A percentile compares a stretch with the other conserved stretches of the same genome.
Evolutionary conservation across 148 eudicot genomes (phyloP).

Genomic region (Vaccinium macrocarpon): DNA sequence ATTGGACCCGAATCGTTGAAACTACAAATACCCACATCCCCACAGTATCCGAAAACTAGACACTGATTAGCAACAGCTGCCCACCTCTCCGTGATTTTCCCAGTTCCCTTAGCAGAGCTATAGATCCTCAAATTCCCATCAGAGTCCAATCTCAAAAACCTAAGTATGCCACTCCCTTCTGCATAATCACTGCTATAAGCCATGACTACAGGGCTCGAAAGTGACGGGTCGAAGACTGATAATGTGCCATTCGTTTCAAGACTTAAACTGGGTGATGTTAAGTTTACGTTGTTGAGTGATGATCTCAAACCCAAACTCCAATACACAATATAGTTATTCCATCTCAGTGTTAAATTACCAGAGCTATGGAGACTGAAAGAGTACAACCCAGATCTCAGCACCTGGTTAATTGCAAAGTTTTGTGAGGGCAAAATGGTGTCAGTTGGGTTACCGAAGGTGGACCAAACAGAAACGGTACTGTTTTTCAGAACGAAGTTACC

Average conservation of each 20-base stretch:
- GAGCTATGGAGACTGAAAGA: not conserved
- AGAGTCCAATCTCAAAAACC: not conserved
- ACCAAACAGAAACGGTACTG: not conserved
- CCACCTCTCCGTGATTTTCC: slow-evolving; percentile 42
- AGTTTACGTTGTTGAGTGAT: not conserved
- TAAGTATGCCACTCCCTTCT: not conserved
- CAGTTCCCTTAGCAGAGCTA: slow-evolving; percentile 25
- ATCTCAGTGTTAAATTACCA: not conserved
- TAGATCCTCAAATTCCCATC: slow-evolving; percentile 7
- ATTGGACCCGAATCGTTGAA: slow-evolving; percentile 64
- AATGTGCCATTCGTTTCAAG: not conserved
- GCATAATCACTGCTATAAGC: slow-evolving; percentile 8
- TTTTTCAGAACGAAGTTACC: not conserved
- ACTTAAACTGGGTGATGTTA: not conserved
- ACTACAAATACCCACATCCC: slow-evolving; percentile 78
- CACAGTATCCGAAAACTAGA: slow-evolving; percentile 78
- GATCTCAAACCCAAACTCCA: not conserved
- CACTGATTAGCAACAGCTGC: slow-evolving; percentile 77
- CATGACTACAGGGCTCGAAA: not conserved
- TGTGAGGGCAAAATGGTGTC: not conserved
- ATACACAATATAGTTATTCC: not conserved
- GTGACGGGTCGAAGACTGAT: not conserved
- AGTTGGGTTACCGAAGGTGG: slow-evolving; percentile 2
- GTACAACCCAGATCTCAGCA: not conserved
- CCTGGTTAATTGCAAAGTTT: not conserved